Conservation (phyloP, 805 yeast species). For the Pichia heedii region DNA sequence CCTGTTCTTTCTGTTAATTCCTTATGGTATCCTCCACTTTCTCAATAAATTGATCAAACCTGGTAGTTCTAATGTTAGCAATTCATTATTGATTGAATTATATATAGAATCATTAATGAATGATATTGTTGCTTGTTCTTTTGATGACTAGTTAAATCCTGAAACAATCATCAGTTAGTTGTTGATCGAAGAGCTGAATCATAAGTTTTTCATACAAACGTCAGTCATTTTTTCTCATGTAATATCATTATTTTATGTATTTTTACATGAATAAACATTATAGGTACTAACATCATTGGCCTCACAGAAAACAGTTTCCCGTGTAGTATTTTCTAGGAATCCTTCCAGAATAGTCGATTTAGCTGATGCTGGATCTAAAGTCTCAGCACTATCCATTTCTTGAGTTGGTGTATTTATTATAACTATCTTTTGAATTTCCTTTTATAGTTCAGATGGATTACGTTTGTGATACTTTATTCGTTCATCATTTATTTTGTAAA, state of each 20-base stretch:
- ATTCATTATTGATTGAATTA: slow-evolving; percentile 93
- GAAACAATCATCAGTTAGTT: slow-evolving; percentile 78
- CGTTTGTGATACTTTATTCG: no score
- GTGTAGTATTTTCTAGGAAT: slow-evolving; percentile 80
- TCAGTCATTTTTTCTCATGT: slow-evolving; percentile 94
- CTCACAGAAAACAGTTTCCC: slow-evolving; percentile 91
- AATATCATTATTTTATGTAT: slow-evolving; percentile 97
- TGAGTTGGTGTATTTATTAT: slow-evolving; percentile 27
- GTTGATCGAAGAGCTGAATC: slow-evolving; percentile 79
- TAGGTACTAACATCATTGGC: slow-evolving; percentile 97
- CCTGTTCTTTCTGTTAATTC: slow-evolving; percentile 94
- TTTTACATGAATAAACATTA: slow-evolving; percentile 97
- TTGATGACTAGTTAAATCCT: slow-evolving; percentile 94
- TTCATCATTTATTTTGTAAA: no score
- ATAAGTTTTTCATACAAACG: slow-evolving; percentile 98
- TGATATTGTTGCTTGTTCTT: slow-evolving; percentile 99
- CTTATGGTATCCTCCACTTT: slow-evolving; percentile 33
- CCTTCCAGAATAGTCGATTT: slow-evolving; percentile 73
- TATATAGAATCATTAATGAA: slow-evolving; percentile 95
- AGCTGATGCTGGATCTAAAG: slow-evolving; percentile 29
- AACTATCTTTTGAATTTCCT: slow-evolving; percentile 40
- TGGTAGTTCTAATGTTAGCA: slow-evolving; percentile 90
- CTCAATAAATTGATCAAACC: slow-evolving; percentile 71
- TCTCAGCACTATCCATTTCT: slow-evolving; percentile 9
- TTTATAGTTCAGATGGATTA: slow-evolving; percentile 36